Base-by-base conservation (phyloP, 352 stramenopile species). In the Globisporangium radiosum region DNA sequence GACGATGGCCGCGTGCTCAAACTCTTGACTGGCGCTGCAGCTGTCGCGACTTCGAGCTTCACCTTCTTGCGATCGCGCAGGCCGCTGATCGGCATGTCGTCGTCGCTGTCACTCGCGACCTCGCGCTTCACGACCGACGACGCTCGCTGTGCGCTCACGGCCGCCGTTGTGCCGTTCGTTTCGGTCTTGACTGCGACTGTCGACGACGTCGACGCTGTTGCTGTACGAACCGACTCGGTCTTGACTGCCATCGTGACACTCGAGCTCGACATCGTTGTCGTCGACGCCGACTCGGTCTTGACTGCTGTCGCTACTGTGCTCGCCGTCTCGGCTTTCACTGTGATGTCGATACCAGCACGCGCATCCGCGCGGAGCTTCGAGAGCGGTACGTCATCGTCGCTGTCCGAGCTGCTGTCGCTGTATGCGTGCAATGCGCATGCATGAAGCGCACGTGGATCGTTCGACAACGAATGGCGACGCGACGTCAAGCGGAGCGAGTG, bases 321-420 rank as follows among this genome's bases (percentile, higher is more conserved):
- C 49, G 64, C 50, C 36, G 63, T 11, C 52, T 75, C 76, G 39
- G 69, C 52, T 36, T 64, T 64, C 19, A 60, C 45, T 39, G 54
- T 65, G 37, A 57, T 54, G 40, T 65, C 63, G 40, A 65, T 60
- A 42, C 60, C 60, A n/a, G 60, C 59, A 33, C 59, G 59, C n/a
- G 59, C 59, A 43, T 65, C 59, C 10, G 59, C 59, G 53, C 80
- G 75, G 48, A 94, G 59, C 51, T 84, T 72, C n/a, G 82, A 83
- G 45, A 94, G 70, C 56, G 85, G 85, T 2, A 92, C 57, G 60
- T 94, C 79, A 63, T 91, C 82, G 60, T 92, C 85, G 60, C 82
- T 91, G 60, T 90, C 80, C 53, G 78, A 89, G 55, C 85, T 78
- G 60, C 78, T 87, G 25, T 39, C 44, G 49, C 52, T 64, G 58